phyloP scores from a whole-genome alignment of 2,329 filamentous ascomycete species.

The Cercospora nicotianae region DNA sequence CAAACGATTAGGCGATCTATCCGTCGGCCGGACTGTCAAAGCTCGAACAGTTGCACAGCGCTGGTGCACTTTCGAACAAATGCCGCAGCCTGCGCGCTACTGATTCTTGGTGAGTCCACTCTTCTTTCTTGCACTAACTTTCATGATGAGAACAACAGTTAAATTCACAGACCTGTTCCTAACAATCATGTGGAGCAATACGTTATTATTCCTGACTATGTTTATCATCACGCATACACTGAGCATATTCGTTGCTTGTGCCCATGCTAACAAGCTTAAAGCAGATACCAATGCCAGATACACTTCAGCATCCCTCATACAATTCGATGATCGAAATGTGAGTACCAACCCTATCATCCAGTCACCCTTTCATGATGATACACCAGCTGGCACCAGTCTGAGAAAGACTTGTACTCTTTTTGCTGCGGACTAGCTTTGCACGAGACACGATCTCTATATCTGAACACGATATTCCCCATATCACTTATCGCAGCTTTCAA shows the following conservation, averaged over 20 bases:
- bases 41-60: constrained; percentile 45
- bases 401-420: constrained; percentile 31
- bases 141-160: constrained; percentile 29
- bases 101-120: constrained; percentile 9
- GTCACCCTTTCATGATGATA: constrained; percentile 21
- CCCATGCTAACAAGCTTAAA: background rate
- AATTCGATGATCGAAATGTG: background rate
- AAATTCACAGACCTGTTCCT: constrained; percentile 37
- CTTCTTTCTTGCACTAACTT: background rate
- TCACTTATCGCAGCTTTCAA: background rate
- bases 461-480: background rate
- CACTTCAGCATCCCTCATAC: background rate
- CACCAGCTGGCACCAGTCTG: constrained; percentile 29
- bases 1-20: constrained; percentile 41
- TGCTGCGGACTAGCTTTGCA: constrained; percentile 32
- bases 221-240: background rate
- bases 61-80: constrained; percentile 44
- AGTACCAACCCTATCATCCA: background rate
- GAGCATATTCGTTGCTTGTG: background rate
- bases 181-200: constrained; percentile 32
- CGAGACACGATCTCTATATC: constrained; percentile 25
- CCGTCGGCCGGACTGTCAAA: constrained; percentile 51
- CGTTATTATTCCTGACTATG: constrained; percentile 13
- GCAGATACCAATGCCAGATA: background rate
- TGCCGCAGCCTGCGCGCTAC: background rate